phyloP scores from a whole-genome alignment of 805 yeast genomes.

The Wickerhamiella slavikovae region DNA sequence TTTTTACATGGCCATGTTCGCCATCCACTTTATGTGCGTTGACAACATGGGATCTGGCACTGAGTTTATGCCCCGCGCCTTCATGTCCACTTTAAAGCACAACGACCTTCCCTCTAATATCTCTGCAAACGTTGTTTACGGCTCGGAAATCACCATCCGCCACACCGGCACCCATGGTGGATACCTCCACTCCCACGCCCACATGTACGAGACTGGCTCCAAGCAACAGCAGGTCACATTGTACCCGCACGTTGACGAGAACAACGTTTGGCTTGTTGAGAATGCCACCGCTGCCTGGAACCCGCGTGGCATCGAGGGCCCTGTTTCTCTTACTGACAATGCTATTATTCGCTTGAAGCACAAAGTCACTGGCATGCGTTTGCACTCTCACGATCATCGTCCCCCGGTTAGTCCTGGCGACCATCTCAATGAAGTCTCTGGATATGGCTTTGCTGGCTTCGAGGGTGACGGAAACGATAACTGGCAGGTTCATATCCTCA shows the following conservation, averaged over 20 bases:
- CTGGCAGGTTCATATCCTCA: slow-evolving; percentile 38
- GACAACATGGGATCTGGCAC: slow-evolving; percentile 36
- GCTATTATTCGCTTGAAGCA: slow-evolving; percentile 51
- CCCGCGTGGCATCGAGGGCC: slow-evolving; percentile 16
- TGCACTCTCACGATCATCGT: slow-evolving; percentile 50
- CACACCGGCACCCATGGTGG: slow-evolving; percentile 54
- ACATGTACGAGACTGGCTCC: slow-evolving; percentile 69
- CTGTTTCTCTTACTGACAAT: slow-evolving; percentile 31
- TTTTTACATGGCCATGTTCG: slow-evolving; percentile 37
- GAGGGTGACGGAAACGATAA: slow-evolving; percentile 49
- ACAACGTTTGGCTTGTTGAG: slow-evolving; percentile 70
- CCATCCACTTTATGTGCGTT: slow-evolving; percentile 30
- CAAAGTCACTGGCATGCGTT: slow-evolving; percentile 38
- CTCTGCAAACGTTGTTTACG: slow-evolving; percentile 52
- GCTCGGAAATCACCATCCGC: slow-evolving; percentile 50
- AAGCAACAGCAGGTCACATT: slow-evolving; percentile 94
- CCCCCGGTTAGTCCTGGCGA: slow-evolving; percentile 89
- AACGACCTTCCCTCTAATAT: slow-evolving; percentile 20
- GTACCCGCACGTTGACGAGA: slow-evolving; percentile 26
- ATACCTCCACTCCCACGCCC: slow-evolving; percentile 63
- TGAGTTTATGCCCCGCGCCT: slow-evolving; percentile 41
- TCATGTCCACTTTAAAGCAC: slow-evolving; percentile 37
- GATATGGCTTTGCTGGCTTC: slow-evolving; percentile 41
- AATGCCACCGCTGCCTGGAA: slow-evolving; percentile 15
- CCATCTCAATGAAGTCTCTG: slow-evolving; percentile 65